Percentiles rank a stretch among this genome's conserved stretches.
Evolutionary conservation across 2,329 filamentous ascomycete species (phyloP).

Genomic region (Pyrenophora teres): DNA sequence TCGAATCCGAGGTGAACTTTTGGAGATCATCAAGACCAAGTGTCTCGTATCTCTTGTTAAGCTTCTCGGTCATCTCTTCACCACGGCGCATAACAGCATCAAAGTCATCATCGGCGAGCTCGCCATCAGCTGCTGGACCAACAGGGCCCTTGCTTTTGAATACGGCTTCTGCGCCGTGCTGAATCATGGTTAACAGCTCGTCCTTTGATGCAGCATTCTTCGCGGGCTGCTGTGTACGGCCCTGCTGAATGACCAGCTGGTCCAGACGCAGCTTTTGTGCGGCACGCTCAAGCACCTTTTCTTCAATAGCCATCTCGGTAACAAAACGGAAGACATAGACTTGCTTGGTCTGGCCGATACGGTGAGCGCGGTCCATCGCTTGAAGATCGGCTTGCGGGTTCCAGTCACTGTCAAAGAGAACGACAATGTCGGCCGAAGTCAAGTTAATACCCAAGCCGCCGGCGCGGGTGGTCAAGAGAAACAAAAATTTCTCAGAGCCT

Average conservation of each 20-base stretch:
- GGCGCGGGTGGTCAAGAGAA: slow-evolving; percentile 91
- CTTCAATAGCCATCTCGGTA: slow-evolving; percentile 96
- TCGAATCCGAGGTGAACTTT: slow-evolving; percentile 95
- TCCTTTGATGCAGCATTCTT: slow-evolving; percentile 96
- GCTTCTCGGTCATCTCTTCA: slow-evolving; percentile 83
- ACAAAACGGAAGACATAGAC: slow-evolving; percentile 96
- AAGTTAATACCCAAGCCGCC: slow-evolving; percentile 97
- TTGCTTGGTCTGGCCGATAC: slow-evolving; percentile 98
- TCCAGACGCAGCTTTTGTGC: slow-evolving; percentile 96
- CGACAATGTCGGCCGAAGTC: slow-evolving; percentile 91
- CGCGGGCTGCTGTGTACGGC: slow-evolving; percentile 84
- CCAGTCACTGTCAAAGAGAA: slow-evolving; percentile 98
- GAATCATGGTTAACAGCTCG: slow-evolving; percentile 95
- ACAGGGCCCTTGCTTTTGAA: slow-evolving; percentile 75
- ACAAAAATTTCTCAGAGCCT: slow-evolving; percentile 85
- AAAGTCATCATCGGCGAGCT: slow-evolving; percentile 85
- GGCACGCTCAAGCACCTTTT: slow-evolving; percentile 95
- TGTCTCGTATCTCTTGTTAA: slow-evolving; percentile 95
- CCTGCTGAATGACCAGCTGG: slow-evolving; percentile 97
- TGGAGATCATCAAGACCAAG: slow-evolving; percentile 95
- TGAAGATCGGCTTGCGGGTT: slow-evolving; percentile 98
- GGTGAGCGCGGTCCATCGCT: slow-evolving; percentile 97
- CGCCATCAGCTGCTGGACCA: slow-evolving; percentile 62
- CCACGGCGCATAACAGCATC: slow-evolving; percentile 85
- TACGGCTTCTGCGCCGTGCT: slow-evolving; percentile 95